Percentiles rank a stretch among this genome's conserved stretches.
These are phyloP conservation scores for Puccinia brachypodii DNA, from an alignment of 1,284 basidiomycete species.

Conservation along the genomic window DNA sequence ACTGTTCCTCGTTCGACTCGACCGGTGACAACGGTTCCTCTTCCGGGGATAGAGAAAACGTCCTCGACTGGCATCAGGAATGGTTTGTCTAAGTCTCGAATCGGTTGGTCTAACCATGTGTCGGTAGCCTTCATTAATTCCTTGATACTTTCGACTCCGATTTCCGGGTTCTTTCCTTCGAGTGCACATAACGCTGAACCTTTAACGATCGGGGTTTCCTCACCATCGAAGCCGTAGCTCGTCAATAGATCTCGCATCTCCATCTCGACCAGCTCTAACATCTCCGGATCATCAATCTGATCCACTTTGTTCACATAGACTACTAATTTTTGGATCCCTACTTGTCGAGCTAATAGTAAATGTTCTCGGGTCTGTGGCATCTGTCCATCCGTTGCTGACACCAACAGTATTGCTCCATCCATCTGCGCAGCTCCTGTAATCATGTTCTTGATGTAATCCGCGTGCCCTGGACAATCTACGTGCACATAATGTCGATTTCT, in stretches of 20 bases:
- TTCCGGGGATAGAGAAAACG: slow-evolving; percentile 95
- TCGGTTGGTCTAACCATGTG: slow-evolving; percentile 89
- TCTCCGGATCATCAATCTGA: slow-evolving; percentile 92
- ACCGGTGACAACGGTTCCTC: slow-evolving; percentile 97
- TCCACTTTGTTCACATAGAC: slow-evolving; percentile 99
- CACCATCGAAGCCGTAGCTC: slow-evolving; percentile 86
- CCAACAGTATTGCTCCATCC: slow-evolving; percentile 70
- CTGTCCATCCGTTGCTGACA: slow-evolving; percentile 97
- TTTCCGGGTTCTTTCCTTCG: slow-evolving; percentile 76
- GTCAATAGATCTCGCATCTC: slow-evolving; percentile 98
- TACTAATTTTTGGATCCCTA: slow-evolving; percentile 96
- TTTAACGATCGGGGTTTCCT: slow-evolving; percentile 94
- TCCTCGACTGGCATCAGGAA: slow-evolving; percentile 98
- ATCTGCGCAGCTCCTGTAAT: slow-evolving; percentile 99
- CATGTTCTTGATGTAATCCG: slow-evolving; percentile 78
- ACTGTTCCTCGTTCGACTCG: slow-evolving; percentile 94
- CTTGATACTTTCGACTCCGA: slow-evolving; percentile 77
- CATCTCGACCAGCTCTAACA: slow-evolving; percentile 99
- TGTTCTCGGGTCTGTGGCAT: slow-evolving; percentile 99
- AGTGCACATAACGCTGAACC: slow-evolving; percentile 94
- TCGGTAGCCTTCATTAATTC: slow-evolving; percentile 88
- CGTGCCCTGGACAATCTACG: slow-evolving; percentile 86
- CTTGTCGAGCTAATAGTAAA: slow-evolving; percentile 92
- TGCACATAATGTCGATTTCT: slow-evolving; percentile 89
- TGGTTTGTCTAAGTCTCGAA: slow-evolving; percentile 95